Conservation (phyloP, 768 basidiomycete species). For the Amyloporia xantha region DNA sequence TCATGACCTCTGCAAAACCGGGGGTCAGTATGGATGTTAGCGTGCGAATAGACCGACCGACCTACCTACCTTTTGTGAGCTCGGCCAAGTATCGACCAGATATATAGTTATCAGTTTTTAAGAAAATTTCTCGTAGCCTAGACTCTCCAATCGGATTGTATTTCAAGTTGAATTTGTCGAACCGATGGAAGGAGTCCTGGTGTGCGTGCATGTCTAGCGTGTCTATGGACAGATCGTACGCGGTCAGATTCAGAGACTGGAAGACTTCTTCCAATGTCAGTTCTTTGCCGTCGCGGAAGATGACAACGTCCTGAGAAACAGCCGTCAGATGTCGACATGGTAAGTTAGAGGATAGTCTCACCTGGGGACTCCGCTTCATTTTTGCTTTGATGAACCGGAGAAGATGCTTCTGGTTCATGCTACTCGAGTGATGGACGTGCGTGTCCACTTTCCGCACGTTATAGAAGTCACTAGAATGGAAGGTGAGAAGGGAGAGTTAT, state of each 20-base stretch:
- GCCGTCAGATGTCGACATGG: neutral
- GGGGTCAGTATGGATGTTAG: no score
- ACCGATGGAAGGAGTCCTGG: slow-evolving; percentile 95
- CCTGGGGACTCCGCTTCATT: slow-evolving; percentile 84
- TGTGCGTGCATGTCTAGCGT: slow-evolving; percentile 99
- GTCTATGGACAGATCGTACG: slow-evolving; percentile 97
- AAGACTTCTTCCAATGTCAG: slow-evolving; percentile 93
- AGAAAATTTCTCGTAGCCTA: slow-evolving; percentile 89
- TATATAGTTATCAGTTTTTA: slow-evolving; percentile 96
- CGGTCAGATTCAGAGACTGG: slow-evolving; percentile 87
- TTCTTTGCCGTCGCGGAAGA: slow-evolving; percentile 86
- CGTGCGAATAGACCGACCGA: slow-evolving; percentile 1
- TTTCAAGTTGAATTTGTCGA: slow-evolving; percentile 97
- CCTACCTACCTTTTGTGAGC: slow-evolving; percentile 68
- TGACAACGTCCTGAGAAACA: slow-evolving; percentile 78
- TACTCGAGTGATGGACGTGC: slow-evolving; percentile 96
- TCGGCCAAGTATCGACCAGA: slow-evolving; percentile 92
- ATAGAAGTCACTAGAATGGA: slow-evolving; percentile 84
- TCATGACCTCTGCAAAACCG: slow-evolving; percentile 74
- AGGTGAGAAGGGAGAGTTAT: neutral
- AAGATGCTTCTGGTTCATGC: slow-evolving; percentile 99
- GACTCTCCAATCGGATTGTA: slow-evolving; percentile 98
- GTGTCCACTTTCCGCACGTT: slow-evolving; percentile 98
- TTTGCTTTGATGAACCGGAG: slow-evolving; percentile 98
- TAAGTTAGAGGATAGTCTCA: slow-evolving; percentile 27